Evolutionary conservation across 495 filamentous ascomycete species (phyloP).

Genomic region (Hypoxylon fragiforme): DNA sequence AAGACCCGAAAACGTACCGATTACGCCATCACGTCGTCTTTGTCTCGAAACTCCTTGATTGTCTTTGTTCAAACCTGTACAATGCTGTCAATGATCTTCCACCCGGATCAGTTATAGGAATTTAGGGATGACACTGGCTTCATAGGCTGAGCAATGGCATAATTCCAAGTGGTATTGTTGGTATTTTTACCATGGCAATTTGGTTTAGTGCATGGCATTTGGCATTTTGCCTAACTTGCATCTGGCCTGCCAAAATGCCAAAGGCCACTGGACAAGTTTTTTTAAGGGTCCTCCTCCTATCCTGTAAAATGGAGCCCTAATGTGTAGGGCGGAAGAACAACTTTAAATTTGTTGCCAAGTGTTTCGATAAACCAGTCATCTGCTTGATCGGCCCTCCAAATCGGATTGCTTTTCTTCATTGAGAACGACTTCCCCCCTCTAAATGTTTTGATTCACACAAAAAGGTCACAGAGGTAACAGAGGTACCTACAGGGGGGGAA

Average conservation of each 20-base stretch:
- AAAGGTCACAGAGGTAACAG: too few species aligned
- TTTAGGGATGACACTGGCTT: not conserved
- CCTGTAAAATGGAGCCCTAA: conserved; percentile 27
- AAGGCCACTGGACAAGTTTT: conserved; percentile 2
- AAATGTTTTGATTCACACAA: too few species aligned
- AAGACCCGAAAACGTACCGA: conserved; percentile 30
- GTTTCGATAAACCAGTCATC: conserved; percentile 13
- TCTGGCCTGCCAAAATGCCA: conserved; percentile 15
- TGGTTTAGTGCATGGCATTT: conserved; percentile 20
- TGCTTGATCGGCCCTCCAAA: conserved; percentile 14
- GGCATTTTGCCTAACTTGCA: conserved; percentile 30
- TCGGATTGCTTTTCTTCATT: conserved; percentile 17
- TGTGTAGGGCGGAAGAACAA: conserved; percentile 25
- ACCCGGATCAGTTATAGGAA: not conserved
- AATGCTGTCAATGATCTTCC: not conserved
- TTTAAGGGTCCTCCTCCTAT: conserved; percentile 27
- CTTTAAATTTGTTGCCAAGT: conserved; percentile 30
- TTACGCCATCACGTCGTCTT: conserved; percentile 29
- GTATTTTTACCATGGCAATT: conserved; percentile 13
- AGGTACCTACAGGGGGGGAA: too few species aligned
- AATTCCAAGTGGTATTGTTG: too few species aligned
- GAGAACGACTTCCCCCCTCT: not conserved
- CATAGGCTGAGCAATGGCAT: too few species aligned
- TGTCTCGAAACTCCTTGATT: conserved; percentile 14
- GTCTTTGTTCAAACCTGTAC: not conserved